A percentile compares a stretch with the other conserved stretches of the same genome.
Conservation (phyloP, 495 filamentous ascomycete genomes). For the Neurospora tetrasperma region DNA sequence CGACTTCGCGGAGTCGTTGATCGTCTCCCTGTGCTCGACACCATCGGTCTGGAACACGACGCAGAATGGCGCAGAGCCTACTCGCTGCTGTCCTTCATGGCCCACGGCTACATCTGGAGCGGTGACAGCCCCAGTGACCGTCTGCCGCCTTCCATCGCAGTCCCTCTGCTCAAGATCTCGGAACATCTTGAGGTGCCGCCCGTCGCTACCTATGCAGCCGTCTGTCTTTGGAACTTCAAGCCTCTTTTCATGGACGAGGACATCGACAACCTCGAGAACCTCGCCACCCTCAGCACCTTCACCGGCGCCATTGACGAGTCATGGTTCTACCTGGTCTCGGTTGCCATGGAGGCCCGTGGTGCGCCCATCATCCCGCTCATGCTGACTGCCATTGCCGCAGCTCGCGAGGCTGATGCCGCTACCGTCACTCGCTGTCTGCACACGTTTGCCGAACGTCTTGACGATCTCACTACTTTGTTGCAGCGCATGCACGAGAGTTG, state of each 20-base stretch:
- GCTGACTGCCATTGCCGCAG: slow-evolving; percentile 77
- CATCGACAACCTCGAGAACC: slow-evolving; percentile 71
- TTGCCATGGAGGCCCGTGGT: slow-evolving; percentile 90
- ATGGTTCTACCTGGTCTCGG: slow-evolving; percentile 94
- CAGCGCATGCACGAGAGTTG: slow-evolving; percentile 87
- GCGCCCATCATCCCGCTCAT: slow-evolving; percentile 82
- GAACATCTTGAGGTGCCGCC: slow-evolving; percentile 76
- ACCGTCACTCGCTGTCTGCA: slow-evolving; percentile 67
- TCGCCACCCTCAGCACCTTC: slow-evolving; percentile 77
- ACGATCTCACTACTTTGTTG: slow-evolving; percentile 66
- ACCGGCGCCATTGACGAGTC: slow-evolving; percentile 96
- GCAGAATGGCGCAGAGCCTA: slow-evolving; percentile 91
- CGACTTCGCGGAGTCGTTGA: slow-evolving; percentile 68
- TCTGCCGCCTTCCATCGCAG: slow-evolving; percentile 74
- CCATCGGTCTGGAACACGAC: slow-evolving; percentile 64
- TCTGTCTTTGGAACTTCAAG: slow-evolving; percentile 94
- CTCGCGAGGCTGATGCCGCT: slow-evolving; percentile 54
- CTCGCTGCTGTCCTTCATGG: slow-evolving; percentile 73
- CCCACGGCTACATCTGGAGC: slow-evolving; percentile 93
- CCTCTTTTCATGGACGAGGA: slow-evolving; percentile 72
- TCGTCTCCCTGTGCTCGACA: slow-evolving; percentile 69
- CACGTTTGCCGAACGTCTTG: slow-evolving; percentile 73
- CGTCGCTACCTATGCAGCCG: slow-evolving; percentile 87
- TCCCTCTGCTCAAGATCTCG: slow-evolving; percentile 72
- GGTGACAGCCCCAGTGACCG: slow-evolving; percentile 72